Evolutionary conservation across 2,329 filamentous ascomycete species (phyloP).

Genomic region (Colletotrichum echinochloae): DNA sequence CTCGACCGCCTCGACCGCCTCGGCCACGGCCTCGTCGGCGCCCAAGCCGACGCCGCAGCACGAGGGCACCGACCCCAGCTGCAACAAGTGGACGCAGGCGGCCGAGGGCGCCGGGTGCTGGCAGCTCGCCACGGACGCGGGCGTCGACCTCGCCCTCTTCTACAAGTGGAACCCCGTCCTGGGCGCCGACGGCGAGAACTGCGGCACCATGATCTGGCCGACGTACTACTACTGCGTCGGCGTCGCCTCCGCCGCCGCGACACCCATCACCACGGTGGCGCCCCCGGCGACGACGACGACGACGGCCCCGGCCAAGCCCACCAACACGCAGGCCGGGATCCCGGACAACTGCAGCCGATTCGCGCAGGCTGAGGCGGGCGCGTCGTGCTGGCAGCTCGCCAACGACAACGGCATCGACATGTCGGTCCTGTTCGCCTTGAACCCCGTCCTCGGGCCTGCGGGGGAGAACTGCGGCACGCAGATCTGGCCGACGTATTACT

Average conservation of each 20-base stretch:
- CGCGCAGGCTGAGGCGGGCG: neutral
- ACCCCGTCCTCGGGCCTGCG: slow-evolving; percentile 29
- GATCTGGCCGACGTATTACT: slow-evolving; percentile 44
- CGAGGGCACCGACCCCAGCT: slow-evolving; percentile 13
- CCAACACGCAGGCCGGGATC: slow-evolving; percentile 19
- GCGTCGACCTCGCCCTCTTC: slow-evolving; percentile 12
- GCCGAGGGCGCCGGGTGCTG: slow-evolving; percentile 9
- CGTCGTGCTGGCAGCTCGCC: too few species aligned
- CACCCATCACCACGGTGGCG: neutral
- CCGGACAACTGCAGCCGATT: slow-evolving; percentile 37
- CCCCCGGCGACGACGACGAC: slow-evolving; percentile 2
- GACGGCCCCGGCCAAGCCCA: slow-evolving; percentile 12
- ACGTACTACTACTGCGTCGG: slow-evolving; percentile 46
- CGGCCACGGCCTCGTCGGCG: slow-evolving; percentile 8
- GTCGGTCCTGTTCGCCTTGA: slow-evolving; percentile 9
- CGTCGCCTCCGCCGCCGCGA: neutral
- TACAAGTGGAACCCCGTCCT: slow-evolving; percentile 29
- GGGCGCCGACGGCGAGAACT: slow-evolving; percentile 44
- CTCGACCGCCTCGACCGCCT: slow-evolving; percentile 6
- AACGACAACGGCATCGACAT: slow-evolving; percentile 4
- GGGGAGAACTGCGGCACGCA: slow-evolving; percentile 45
- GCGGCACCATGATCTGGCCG: slow-evolving; percentile 43
- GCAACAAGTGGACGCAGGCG: slow-evolving; percentile 40
- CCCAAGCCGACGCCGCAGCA: slow-evolving; percentile 33
- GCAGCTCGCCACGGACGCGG: slow-evolving; percentile 20